Percentiles rank a stretch among this genome's conserved stretches.
phyloP scores from a whole-genome alignment of 2,329 filamentous ascomycete species.

The Aspergillus sp. region DNA sequence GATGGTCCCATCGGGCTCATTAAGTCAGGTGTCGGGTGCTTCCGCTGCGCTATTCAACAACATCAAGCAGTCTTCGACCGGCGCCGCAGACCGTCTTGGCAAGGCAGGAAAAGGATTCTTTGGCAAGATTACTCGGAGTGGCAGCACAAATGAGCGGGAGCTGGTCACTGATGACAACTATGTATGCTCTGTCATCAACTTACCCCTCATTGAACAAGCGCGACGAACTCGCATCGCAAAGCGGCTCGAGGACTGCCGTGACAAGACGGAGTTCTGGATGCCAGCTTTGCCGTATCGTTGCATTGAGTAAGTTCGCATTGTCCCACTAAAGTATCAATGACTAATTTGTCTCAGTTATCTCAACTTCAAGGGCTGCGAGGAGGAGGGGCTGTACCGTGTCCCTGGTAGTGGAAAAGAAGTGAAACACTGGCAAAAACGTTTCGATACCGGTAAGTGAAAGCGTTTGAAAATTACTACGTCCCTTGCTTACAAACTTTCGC shows the following conservation, averaged over 20 bases:
- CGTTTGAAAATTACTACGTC: neutral
- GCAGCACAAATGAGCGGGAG: conserved; percentile 64
- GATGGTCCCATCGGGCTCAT: conserved; percentile 40
- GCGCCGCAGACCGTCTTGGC: conserved; percentile 64
- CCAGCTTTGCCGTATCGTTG: conserved; percentile 91
- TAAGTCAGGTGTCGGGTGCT: conserved; percentile 49
- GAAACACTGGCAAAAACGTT: conserved; percentile 87
- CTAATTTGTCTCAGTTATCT: conserved; percentile 58
- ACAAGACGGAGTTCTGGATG: conserved; percentile 99
- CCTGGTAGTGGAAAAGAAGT: conserved; percentile 87
- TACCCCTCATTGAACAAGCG: conserved; percentile 82
- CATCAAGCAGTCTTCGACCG: conserved; percentile 66
- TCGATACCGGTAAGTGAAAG: conserved; percentile 66
- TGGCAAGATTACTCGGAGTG: conserved; percentile 68
- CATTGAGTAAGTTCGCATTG: conserved; percentile 61
- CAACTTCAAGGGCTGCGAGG: conserved; percentile 89
- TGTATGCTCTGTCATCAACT: conserved; percentile 76
- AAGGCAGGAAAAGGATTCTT: conserved; percentile 80
- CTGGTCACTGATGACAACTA: conserved; percentile 78
- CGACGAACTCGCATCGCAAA: conserved; percentile 89
- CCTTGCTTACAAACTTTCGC: conserved; percentile 5
- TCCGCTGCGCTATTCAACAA: conserved; percentile 66
- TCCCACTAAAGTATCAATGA: neutral
- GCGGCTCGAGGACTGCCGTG: conserved; percentile 76
- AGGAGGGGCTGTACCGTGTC: conserved; percentile 88